Evolutionary conservation across 495 filamentous ascomycete genomes (phyloP).

Genomic region (Aeminium ludgeri): DNA sequence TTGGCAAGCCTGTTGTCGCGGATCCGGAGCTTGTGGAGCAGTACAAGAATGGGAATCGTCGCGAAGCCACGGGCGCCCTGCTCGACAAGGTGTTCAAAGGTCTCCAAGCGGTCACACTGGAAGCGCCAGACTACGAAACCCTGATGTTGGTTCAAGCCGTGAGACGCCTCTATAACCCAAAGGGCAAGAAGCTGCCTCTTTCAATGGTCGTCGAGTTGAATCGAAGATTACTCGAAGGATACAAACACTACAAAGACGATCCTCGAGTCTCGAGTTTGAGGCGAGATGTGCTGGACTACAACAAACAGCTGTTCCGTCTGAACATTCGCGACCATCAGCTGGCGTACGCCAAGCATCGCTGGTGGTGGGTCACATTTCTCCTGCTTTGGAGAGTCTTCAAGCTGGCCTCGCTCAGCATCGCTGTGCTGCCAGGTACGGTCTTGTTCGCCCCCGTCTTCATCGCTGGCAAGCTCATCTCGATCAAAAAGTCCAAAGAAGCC

Average conservation of each 20-base stretch:
- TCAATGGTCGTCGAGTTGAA: slow-evolving; percentile 94
- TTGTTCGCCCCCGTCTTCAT: slow-evolving; percentile 89
- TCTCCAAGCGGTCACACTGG: slow-evolving; percentile 79
- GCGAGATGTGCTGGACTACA: slow-evolving; percentile 69
- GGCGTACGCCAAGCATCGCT: slow-evolving; percentile 70
- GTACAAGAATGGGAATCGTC: slow-evolving; percentile 64
- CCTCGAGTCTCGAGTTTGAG: slow-evolving; percentile 64
- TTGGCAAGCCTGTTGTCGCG: slow-evolving; percentile 74
- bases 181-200: slow-evolving; percentile 83
- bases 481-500: slow-evolving; percentile 75
- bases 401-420: slow-evolving; percentile 55
- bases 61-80: slow-evolving; percentile 66
- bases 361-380: slow-evolving; percentile 52
- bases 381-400: slow-evolving; percentile 69
- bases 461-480: slow-evolving; percentile 74
- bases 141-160: slow-evolving; percentile 94
- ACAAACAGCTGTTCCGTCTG: slow-evolving; percentile 68
- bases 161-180: slow-evolving; percentile 80
- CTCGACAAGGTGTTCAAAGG: slow-evolving; percentile 74
- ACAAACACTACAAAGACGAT: slow-evolving; percentile 83
- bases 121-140: slow-evolving; percentile 88
- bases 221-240: slow-evolving; percentile 78
- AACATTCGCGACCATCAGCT: slow-evolving; percentile 92
- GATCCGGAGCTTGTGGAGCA: slow-evolving; percentile 64
- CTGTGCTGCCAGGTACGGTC: slow-evolving; percentile 69